Evolutionary conservation across 768 basidiomycete genomes (phyloP).

Genomic region (Suillus subalutaceus): DNA sequence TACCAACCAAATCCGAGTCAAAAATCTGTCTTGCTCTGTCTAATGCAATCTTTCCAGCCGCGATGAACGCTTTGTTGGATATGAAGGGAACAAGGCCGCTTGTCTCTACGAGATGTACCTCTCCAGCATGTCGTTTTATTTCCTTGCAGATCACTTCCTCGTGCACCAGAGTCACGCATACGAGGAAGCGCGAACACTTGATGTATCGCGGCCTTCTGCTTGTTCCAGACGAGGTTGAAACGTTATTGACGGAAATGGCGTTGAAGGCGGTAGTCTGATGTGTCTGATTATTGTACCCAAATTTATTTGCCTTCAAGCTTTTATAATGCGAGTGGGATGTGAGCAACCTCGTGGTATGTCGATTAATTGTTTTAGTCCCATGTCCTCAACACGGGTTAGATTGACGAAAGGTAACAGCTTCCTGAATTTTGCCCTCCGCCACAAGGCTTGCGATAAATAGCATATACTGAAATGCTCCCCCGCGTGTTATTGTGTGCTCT

Average conservation of each 20-base stretch:
- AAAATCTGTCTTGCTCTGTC: too few relatives aligned
- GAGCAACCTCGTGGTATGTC: constrained; percentile 27
- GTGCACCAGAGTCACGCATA: constrained; percentile 86
- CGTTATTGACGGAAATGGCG: too few relatives aligned
- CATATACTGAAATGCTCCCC: background rate
- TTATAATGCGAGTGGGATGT: background rate
- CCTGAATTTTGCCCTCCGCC: background rate
- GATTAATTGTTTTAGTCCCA: background rate
- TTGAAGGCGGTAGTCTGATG: background rate
- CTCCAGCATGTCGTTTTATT: constrained; percentile 80
- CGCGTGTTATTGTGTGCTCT: constrained; percentile 28
- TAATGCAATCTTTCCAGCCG: constrained; percentile 56
- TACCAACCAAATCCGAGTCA: constrained; percentile 30
- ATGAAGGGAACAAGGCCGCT: constrained; percentile 91
- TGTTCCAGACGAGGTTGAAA: too few relatives aligned
- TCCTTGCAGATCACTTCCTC: constrained; percentile 82
- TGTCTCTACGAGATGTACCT: constrained; percentile 92
- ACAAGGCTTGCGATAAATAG: background rate
- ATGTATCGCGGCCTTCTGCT: too few relatives aligned
- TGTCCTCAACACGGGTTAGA: background rate
- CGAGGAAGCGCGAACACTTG: constrained; percentile 79
- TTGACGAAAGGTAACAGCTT: background rate
- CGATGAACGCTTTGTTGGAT: constrained; percentile 85
- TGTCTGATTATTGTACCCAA: constrained; percentile 1
- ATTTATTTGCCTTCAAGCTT: background rate